These are phyloP conservation scores for Filobasidium uniguttulatum DNA, from an alignment of 1,284 basidiomycete genomes.

Conservation along the genomic window DNA sequence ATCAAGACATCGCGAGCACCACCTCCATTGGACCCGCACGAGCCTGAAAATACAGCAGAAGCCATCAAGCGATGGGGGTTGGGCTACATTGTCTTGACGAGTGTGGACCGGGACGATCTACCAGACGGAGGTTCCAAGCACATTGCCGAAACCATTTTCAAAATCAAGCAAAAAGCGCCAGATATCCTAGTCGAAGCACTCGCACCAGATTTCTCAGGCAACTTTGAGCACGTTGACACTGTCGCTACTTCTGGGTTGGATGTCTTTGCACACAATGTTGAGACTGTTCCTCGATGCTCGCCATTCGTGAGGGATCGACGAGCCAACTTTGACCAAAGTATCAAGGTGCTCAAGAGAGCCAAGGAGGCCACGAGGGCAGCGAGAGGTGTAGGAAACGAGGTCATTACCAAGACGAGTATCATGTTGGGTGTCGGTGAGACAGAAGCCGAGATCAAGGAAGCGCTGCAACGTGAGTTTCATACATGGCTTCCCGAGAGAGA, in stretches of 20 bases:
- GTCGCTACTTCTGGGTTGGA: conserved; percentile 88
- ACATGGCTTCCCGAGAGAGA: neutral
- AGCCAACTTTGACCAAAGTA: conserved; percentile 79
- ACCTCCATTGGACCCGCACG: conserved; percentile 84
- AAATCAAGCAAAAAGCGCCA: conserved; percentile 93
- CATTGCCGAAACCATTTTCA: conserved; percentile 85
- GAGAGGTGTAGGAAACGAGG: conserved; percentile 55
- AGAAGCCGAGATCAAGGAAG: conserved; percentile 67
- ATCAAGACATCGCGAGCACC: conserved; percentile 87
- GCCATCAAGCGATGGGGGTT: conserved; percentile 96
- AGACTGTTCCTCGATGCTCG: conserved; percentile 85
- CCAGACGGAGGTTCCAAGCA: conserved; percentile 83
- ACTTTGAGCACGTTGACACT: conserved; percentile 55
- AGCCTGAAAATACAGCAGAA: conserved; percentile 96
- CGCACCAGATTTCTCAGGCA: conserved; percentile 85
- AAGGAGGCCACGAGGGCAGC: conserved; percentile 69
- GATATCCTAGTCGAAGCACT: conserved; percentile 92
- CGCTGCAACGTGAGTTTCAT: conserved; percentile 60
- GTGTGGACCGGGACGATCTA: conserved; percentile 92
- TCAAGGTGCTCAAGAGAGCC: conserved; percentile 70
- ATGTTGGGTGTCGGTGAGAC: conserved; percentile 97
- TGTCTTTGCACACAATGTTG: conserved; percentile 96
- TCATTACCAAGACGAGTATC: conserved; percentile 94
- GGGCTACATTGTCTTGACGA: conserved; percentile 95
- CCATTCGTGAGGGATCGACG: conserved; percentile 90